Percentiles rank a stretch among this genome's conserved stretches.
Conservation (phyloP, 75 land plant genomes). For the Cryptomeria japonica region DNA sequence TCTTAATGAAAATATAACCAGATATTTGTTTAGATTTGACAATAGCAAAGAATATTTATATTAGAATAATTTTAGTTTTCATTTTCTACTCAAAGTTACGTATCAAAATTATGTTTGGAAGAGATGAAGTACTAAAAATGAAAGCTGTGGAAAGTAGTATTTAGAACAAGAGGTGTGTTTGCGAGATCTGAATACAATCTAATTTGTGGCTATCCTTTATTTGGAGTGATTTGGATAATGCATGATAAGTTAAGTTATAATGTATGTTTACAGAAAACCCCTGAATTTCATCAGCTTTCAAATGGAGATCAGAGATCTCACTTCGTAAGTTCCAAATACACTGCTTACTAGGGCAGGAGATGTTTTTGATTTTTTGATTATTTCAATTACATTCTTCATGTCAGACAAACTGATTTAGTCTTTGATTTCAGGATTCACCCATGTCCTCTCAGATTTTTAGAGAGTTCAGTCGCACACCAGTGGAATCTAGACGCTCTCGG, state of each 20-base stretch:
- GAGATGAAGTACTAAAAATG: background rate
- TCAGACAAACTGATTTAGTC: background rate
- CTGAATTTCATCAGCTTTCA: slow-evolving; percentile 3
- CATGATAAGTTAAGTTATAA: background rate
- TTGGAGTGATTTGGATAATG: background rate
- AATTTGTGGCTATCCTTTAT: background rate
- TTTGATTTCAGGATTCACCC: slow-evolving; percentile 6
- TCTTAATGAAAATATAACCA: background rate
- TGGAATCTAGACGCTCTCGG: slow-evolving; percentile 65
- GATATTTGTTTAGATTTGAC: background rate
- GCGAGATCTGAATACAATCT: background rate
- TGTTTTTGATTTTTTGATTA: background rate
- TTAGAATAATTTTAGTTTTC: background rate
- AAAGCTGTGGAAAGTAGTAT: background rate
- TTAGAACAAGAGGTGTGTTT: background rate
- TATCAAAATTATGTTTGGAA: background rate
- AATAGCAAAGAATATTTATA: background rate
- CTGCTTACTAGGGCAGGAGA: background rate
- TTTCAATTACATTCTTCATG: background rate
- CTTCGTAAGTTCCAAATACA: background rate
- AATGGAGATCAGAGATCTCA: background rate
- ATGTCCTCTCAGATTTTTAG: slow-evolving; percentile 44
- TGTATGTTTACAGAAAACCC: background rate
- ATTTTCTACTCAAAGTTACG: background rate
- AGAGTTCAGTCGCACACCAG: slow-evolving; percentile 29